A percentile compares a stretch with the other conserved stretches of the same genome.
Conservation (phyloP, 164 flowering plant genomes). For the Aristolochia californica region DNA sequence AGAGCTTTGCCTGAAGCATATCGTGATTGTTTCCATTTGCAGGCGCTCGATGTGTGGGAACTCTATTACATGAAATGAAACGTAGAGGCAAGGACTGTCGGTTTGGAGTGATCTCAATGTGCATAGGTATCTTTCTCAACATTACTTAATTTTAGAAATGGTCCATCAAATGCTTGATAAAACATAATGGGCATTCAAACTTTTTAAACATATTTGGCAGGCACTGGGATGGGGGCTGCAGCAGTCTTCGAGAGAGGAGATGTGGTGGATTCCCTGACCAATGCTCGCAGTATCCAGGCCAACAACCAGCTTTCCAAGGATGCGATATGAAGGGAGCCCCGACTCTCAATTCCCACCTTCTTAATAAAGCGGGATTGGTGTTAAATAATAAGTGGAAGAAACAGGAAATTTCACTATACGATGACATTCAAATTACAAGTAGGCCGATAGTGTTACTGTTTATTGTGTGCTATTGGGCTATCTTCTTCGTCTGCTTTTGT, state of each 20-base stretch:
- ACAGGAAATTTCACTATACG: too few species aligned
- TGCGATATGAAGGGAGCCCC: constrained; percentile 23
- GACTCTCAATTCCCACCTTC: too few species aligned
- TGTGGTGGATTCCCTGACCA: constrained; percentile 51
- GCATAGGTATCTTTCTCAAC: constrained; percentile 49
- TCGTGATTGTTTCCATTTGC: constrained; percentile 2
- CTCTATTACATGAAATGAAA: constrained; percentile 93
- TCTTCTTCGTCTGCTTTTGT: too few species aligned
- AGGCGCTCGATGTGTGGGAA: constrained; percentile 98
- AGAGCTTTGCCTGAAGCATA: too few species aligned
- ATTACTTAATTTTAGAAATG: not conserved
- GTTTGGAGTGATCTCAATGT: constrained; percentile 92
- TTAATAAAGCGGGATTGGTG: too few species aligned
- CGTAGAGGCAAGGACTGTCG: constrained; percentile 88
- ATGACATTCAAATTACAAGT: too few species aligned
- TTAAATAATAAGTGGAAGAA: too few species aligned
- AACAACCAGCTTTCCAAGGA: constrained; percentile 50
- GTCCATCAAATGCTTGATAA: not conserved
- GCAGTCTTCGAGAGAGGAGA: constrained; percentile 94
- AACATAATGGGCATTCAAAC: not conserved
- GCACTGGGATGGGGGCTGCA: constrained; percentile 98
- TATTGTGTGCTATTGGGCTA: too few species aligned
- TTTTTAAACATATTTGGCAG: constrained; percentile 32
- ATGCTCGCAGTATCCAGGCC: constrained; percentile 34
- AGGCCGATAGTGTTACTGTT: too few species aligned